Percentiles rank a stretch among this genome's conserved stretches.
These are phyloP conservation scores for Neonectria magnoliae DNA, from an alignment of 2,329 filamentous ascomycete species.

Conservation along the genomic window DNA sequence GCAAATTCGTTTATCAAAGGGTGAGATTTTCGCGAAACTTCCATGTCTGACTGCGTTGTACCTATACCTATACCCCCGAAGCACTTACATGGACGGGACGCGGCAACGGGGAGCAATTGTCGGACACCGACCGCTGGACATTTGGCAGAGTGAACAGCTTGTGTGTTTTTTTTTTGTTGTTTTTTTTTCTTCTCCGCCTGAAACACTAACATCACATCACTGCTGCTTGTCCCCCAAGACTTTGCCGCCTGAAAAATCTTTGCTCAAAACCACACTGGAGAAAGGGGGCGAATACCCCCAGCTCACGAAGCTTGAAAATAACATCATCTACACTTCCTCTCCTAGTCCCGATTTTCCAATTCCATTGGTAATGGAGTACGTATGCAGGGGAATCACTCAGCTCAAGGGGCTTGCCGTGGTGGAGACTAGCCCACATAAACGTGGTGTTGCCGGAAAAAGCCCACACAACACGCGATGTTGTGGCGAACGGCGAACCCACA, in stretches of 20 bases:
- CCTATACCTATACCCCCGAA: not conserved
- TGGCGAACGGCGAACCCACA: not conserved
- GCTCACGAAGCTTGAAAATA: not conserved
- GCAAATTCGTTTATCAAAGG: not conserved
- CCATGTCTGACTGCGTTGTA: not conserved
- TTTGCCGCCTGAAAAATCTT: not conserved
- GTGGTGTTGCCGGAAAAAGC: not conserved
- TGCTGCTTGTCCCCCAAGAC: not conserved
- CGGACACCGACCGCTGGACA: not conserved
- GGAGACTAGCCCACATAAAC: not conserved
- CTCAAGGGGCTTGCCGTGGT: not conserved
- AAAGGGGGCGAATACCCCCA: not conserved
- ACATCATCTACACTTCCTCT: not conserved
- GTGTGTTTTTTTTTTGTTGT: too few relatives aligned
- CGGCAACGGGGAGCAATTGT: not conserved
- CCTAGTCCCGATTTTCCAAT: not conserved
- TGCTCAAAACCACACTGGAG: not conserved
- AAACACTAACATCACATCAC: not conserved
- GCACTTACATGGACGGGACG: not conserved
- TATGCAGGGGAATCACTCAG: not conserved
- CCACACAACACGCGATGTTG: not conserved
- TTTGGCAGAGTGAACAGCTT: too few relatives aligned
- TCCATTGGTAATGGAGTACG: not conserved
- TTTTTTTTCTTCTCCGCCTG: too few relatives aligned
- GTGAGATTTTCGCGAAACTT: not conserved